Evolutionary conservation across 225 moss, liverwort and hornwort genomes (phyloP).

Genomic region (Anthoceros angustus): DNA sequence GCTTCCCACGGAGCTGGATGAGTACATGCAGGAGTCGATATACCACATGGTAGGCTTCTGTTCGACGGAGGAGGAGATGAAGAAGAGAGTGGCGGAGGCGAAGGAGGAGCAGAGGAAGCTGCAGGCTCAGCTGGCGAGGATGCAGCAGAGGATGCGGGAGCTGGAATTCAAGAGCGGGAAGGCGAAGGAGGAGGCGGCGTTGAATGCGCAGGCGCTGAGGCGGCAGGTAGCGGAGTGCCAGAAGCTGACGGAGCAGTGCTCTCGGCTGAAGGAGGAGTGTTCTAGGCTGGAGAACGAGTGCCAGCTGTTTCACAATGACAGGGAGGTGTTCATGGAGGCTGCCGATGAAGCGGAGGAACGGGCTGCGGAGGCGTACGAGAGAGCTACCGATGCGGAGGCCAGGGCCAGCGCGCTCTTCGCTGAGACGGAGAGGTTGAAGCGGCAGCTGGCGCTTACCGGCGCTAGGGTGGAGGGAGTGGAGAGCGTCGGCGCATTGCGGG

Average conservation of each 20-base stretch:
- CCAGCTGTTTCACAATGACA: conserved; percentile 64
- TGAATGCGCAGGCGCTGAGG: conserved; percentile 73
- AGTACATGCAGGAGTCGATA: conserved; percentile 49
- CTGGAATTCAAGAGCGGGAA: conserved; percentile 50
- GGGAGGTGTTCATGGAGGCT: conserved; percentile 86
- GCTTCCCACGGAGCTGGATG: conserved; percentile 46
- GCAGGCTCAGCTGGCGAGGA: conserved; percentile 43
- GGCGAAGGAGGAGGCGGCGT: conserved; percentile 75
- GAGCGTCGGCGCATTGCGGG: conserved; percentile 17
- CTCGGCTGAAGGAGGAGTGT: conserved; percentile 57
- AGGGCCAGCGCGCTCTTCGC: conserved; percentile 29
- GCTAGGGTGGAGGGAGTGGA: conserved; percentile 12
- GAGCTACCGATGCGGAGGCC: conserved; percentile 43
- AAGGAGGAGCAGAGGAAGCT: conserved; percentile 57
- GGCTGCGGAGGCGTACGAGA: conserved; percentile 68
- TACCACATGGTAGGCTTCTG: conserved; percentile 51
- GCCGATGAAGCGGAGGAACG: conserved; percentile 92
- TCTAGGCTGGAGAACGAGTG: conserved; percentile 65
- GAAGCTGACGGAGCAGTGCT: conserved; percentile 58
- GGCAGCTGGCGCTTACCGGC: conserved; percentile 23
- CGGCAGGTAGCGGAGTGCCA: conserved; percentile 66
- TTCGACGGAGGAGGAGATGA: conserved; percentile 37
- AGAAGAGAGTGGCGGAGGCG: conserved; percentile 33
- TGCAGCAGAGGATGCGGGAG: conserved; percentile 50
- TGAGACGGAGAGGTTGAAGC: conserved; percentile 45